phyloP scores from a whole-genome alignment of 345 rosid species.

The Boechera retrofracta region DNA sequence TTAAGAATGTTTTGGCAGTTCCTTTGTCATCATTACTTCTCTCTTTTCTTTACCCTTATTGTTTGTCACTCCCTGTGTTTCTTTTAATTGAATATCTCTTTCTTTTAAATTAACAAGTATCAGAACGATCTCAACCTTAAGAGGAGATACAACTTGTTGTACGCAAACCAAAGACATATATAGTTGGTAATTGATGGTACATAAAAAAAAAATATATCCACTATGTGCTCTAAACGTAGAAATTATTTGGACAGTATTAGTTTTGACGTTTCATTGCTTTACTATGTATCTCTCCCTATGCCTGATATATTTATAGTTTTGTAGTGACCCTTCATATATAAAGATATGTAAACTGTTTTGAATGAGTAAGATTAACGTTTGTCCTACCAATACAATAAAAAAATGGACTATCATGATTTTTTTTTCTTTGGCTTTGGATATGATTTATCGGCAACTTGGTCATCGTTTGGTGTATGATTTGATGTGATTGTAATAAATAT shows the following conservation, averaged over 20 bases:
- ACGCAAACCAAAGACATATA: no score
- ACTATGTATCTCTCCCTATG: neutral
- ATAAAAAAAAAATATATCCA: neutral
- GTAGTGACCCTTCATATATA: neutral
- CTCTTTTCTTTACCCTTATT: neutral
- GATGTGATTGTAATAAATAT: slow-evolving; percentile 14
- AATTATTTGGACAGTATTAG: neutral
- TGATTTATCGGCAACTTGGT: slow-evolving; percentile 30
- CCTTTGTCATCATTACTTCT: slow-evolving; percentile 13
- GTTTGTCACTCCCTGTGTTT: no score
- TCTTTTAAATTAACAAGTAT: no score
- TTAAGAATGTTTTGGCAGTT: neutral
- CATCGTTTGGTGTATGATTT: slow-evolving; percentile 30
- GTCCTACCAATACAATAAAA: slow-evolving; percentile 18
- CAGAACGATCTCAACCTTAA: no score
- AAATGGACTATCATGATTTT: slow-evolving; percentile 15
- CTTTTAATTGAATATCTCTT: no score
- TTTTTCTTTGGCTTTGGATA: slow-evolving; percentile 4
- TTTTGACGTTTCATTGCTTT: neutral
- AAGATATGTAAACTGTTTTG: slow-evolving; percentile 7
- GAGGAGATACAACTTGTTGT: no score
- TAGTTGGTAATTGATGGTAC: no score
- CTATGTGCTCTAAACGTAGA: neutral
- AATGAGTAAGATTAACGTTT: slow-evolving; percentile 18
- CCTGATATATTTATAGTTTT: neutral